phyloP scores from a whole-genome alignment of 2,329 filamentous ascomycete genomes.

The Microdochium trichocladiopsis region DNA sequence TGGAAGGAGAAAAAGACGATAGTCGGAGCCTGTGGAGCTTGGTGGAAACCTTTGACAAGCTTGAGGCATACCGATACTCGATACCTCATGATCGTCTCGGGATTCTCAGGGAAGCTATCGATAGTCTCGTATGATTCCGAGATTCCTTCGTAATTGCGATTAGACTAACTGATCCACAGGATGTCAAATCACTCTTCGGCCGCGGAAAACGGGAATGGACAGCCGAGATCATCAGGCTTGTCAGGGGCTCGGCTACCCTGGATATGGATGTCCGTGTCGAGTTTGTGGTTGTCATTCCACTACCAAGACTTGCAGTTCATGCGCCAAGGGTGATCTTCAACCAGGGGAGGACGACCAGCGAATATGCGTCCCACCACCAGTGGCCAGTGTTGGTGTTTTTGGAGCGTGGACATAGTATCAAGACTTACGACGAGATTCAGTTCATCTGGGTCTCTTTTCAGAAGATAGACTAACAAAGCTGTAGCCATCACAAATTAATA shows the following conservation, averaged over 20 bases:
- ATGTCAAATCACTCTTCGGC: not conserved
- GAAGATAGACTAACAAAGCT: not conserved
- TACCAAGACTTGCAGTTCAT: not conserved
- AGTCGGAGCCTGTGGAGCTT: not conserved
- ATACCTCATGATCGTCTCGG: not conserved
- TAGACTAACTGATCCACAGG: not conserved
- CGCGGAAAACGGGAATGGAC: not conserved
- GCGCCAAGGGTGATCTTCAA: not conserved
- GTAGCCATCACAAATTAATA: not conserved
- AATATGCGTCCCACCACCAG: not conserved
- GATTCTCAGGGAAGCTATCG: not conserved
- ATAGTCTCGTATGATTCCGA: not conserved
- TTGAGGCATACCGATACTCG: not conserved
- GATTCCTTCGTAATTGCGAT: not conserved
- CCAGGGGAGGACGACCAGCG: not conserved
- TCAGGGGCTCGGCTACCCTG: not conserved
- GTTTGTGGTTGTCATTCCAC: not conserved
- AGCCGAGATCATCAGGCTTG: not conserved
- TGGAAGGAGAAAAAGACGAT: not conserved
- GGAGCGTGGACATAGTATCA: not conserved
- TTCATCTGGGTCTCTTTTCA: not conserved
- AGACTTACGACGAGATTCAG: not conserved
- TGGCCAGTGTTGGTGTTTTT: not conserved
- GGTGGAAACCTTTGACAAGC: not conserved
- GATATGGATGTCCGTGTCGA: not conserved